Evolutionary conservation across 192 early-diverging fungal species (phyloP).

Genomic region (Mortierella antarctica): DNA sequence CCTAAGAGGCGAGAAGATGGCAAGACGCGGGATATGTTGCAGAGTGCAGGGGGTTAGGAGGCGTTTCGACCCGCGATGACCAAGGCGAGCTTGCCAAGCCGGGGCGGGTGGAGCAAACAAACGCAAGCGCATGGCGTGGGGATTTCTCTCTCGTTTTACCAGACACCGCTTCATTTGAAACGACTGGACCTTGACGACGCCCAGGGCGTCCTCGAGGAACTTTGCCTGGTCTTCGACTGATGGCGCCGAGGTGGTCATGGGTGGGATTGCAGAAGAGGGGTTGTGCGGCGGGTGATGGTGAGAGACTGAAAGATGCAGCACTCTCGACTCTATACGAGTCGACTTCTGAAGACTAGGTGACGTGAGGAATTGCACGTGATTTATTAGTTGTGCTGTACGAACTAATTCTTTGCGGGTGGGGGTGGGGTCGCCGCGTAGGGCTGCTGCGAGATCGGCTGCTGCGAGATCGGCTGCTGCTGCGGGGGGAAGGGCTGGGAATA

Average conservation of each 20-base stretch:
- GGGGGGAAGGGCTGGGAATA: background rate
- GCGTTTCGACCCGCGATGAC: background rate
- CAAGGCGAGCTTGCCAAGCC: background rate
- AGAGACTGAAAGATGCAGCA: background rate
- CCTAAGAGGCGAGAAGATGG: conserved; percentile 53
- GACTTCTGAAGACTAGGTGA: background rate
- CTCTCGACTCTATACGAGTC: background rate
- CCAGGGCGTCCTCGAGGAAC: conserved; percentile 91
- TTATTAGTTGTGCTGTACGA: no score
- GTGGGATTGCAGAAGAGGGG: background rate
- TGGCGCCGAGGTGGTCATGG: conserved; percentile 53
- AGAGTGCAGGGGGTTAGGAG: conserved; percentile 1
- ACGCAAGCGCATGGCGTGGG: background rate
- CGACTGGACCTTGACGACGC: conserved; percentile 93
- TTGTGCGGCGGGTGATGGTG: background rate
- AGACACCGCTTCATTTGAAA: conserved; percentile 96
- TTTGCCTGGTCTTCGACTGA: conserved; percentile 88
- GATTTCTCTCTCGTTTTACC: conserved; percentile 58
- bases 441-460: conserved; percentile 4
- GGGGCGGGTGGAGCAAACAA: conserved; percentile 1
- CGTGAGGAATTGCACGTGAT: background rate
- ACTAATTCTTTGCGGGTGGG: background rate
- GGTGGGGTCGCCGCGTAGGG: conserved; percentile 1
- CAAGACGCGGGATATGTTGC: background rate
- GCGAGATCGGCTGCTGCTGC: conserved; percentile 10